Evolutionary conservation across 1,139 yeast species (phyloP), one percentile per base, ranked within the genome.

Genomic region (Suhomyces bribrorum): DNA sequence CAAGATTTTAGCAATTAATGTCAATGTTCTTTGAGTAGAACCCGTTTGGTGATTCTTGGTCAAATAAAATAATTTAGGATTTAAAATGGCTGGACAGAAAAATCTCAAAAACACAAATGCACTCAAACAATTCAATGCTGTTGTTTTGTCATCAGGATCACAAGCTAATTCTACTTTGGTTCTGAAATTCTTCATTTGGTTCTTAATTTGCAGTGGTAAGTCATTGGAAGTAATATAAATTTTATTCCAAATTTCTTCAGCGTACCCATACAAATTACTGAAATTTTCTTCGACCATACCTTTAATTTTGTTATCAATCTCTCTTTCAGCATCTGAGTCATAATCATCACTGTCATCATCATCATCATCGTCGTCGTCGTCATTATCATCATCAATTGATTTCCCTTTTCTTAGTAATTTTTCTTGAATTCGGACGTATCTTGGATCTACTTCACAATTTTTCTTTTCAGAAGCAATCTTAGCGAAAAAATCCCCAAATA

Each of bases 81-180:
- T 89, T 52, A 92, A 66, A 29, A 92, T 77, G 0, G 96, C 96
- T 0, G 97, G 97, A 54, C 96, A 90, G 50, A 88, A 81, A 57
- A 87, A 89, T 45, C 97, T 68, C 45, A 92, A 64, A 57, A 92
- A 92, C 15, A 92, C 66, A 53, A 92, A 86, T 1, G 96, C 90
- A 18, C 94, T 79, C 25, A 90, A 66, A 40, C 95, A 85, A 53
- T 89, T 82, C 40, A 83, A 60, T 1, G 86, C 73, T 1, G 80
- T 71, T 5, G 68, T 68, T 15, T 64, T 63, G 50, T 80, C 83
- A 16, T 67, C 74, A 0, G 84, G 83, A 45, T 79, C 81, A 52
- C 82, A 78, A 2, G 80, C 74, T 36, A 72, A 53, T 43, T 83
- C 90, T 14, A 84, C 78, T 46, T 78, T 80, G 14, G 67, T 71